Evolutionary conservation across 2,329 filamentous ascomycete genomes (phyloP), one percentile per base, ranked within the genome.

Genomic region (Aspergillus luchuensis): DNA sequence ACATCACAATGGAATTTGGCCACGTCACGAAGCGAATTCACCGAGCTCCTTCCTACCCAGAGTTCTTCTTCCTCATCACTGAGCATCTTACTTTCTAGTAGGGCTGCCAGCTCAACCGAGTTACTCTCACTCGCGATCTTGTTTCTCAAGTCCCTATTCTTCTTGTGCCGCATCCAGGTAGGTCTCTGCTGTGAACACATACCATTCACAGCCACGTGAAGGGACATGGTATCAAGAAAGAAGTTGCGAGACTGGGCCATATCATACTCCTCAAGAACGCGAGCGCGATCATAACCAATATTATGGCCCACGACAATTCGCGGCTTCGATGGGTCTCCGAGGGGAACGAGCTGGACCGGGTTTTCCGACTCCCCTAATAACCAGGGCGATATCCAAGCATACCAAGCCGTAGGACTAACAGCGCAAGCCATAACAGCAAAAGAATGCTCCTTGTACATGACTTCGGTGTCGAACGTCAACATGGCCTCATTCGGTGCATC

Each of bases 371-470:
- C 91, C 30, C 88, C 91, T 17, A 99, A 78, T 38, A 99, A 80
- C 94, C 94, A 99, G 0, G 95, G 95, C 11, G 95, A 99, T 56
- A 99, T 77, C 95, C 95, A 99, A 0, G 89, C 91, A 79, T 99
- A 99, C 96, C 96, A 99, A 30, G 92, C 89, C 3, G 88, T 93
- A 0, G 91, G 89, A 67, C 92, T 92, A 17, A 89, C 91, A 13
- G 96, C 95, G 73, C 94, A 98, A 21, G 96, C 95, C 92, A 99
- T 98, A 59, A 97, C 92, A 0, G 96, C 92, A 75, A 92, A 99
- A 0, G 90, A 89, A 66, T 89, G 94, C 72, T 95, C 87, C 74
- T 96, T 96, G 85, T 89, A 99, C 89, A 99, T 89, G 50, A 97
- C 93, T 77, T 99, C 95, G 1, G 93, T 96, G 77, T 99, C 95